These are phyloP conservation scores for Sugiyamaella mastotermitis DNA, from an alignment of 805 yeast species.

Conservation along the genomic window DNA sequence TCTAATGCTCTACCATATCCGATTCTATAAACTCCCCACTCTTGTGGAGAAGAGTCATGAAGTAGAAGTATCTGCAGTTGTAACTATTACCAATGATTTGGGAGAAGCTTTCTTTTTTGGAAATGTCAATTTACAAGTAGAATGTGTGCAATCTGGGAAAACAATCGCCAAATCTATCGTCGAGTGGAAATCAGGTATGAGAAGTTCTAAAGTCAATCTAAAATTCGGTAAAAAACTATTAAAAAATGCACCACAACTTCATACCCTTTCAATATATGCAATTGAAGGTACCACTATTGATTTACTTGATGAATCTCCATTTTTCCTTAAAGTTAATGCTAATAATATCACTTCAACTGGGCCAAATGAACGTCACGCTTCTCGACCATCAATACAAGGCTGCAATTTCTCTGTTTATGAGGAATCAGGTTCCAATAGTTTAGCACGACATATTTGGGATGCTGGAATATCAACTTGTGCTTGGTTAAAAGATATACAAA, in stretches of 20 bases:
- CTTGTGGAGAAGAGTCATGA: not conserved
- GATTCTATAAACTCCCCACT: conserved; percentile 31
- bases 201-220: conserved; percentile 4
- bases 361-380: conserved; percentile 1
- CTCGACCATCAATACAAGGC: not conserved
- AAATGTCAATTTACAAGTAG: conserved; percentile 14
- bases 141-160: not conserved
- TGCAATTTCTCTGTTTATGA: conserved; percentile 23
- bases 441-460: conserved; percentile 42
- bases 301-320: not conserved
- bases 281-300: too few relatives aligned
- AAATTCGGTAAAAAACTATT: not conserved
- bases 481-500: not conserved
- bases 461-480: conserved; percentile 27
- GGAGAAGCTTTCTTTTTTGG: conserved; percentile 38
- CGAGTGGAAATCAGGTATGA: conserved; percentile 16
- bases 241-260: not conserved
- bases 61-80: conserved; percentile 12
- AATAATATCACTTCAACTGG: not conserved
- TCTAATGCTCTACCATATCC: conserved; percentile 31
- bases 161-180: not conserved
- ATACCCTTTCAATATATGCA: too few relatives aligned
- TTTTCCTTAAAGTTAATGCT: not conserved
- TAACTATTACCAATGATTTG: conserved; percentile 34
- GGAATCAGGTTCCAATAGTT: conserved; percentile 34